Base-by-base conservation (phyloP, 331 rosid species). In the Cydonia oblonga region DNA sequence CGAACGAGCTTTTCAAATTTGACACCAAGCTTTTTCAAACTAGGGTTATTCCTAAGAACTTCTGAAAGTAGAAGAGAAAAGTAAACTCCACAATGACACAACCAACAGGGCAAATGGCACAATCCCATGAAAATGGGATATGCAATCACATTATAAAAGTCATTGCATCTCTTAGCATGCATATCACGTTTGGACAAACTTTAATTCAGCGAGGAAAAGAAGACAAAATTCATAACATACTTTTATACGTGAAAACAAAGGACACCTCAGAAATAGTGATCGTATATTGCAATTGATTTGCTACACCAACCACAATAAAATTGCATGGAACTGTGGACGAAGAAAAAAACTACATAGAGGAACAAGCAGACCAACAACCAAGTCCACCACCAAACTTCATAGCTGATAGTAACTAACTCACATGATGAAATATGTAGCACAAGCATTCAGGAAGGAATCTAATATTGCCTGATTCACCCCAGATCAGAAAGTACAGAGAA, bases 401-500 rank as follows among this genome's bases (percentile, higher is more conserved):
- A 38, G n/a, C n/a, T n/a, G n/a, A 66, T 63, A 70, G 54, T 23
- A 12, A 6, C 74, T 54, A 51, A 84, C 98, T 87, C 90, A 93
- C 98, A 70, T 93, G 98, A 80, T 93, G 98, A 81, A 93, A 93
- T 85, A 93, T 89, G 91, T 93, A 93, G 88, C 98, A 93, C 90
- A 93, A 84, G 86, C 98, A 91, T 85, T 93, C 98, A 8, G 98
- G 97, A 53, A 93, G 88, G 85, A 90, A 93, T 81, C 98, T 93
- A 81, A 91, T 61, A 74, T 93, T 93, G 79, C 96, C 25, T 30
- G 98, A 89, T 84, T 93, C 98, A 63, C 98, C 98, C 98, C 98
- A 93, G 68, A 93, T 86, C 68, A 93, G 84, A 81, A 87, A 91
- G 83, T 86, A 89, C 71, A 88, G 69, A 79, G 91, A 89, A 81